These are phyloP conservation scores for Pythium grandisporangium DNA, from an alignment of 352 stramenopile species.

Conservation along the genomic window DNA sequence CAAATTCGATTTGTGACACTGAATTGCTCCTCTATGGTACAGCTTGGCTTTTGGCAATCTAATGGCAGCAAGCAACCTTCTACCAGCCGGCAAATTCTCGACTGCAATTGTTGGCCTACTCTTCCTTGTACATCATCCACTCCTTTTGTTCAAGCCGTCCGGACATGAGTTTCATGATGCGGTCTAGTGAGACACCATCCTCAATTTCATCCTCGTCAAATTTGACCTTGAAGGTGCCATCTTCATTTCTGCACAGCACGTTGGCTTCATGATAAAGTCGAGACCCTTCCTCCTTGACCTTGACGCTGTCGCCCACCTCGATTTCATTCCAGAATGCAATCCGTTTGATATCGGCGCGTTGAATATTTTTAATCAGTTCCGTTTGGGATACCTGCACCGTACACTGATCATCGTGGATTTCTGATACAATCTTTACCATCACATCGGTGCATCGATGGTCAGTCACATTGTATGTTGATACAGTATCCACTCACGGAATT, in stretches of 20 bases:
- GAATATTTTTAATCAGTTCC: slow-evolving; percentile 31
- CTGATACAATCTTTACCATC: slow-evolving; percentile 37
- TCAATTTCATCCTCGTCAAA: slow-evolving; percentile 53
- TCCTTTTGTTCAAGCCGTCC: slow-evolving; percentile 53
- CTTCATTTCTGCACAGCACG: slow-evolving; percentile 28
- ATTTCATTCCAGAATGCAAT: slow-evolving; percentile 62
- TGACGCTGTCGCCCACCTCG: slow-evolving; percentile 48
- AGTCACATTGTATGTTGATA: too few relatives aligned
- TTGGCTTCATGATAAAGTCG: slow-evolving; percentile 56
- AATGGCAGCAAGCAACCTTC: too few relatives aligned
- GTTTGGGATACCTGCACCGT: slow-evolving; percentile 43
- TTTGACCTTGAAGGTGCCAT: slow-evolving; percentile 57
- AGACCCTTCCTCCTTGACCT: slow-evolving; percentile 51
- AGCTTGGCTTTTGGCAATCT: too few relatives aligned
- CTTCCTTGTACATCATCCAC: slow-evolving; percentile 67
- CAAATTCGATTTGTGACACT: too few relatives aligned
- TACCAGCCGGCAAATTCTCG: too few relatives aligned
- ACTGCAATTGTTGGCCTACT: too few relatives aligned
- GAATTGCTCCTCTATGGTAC: too few relatives aligned
- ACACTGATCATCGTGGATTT: slow-evolving; percentile 30
- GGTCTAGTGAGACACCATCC: slow-evolving; percentile 26
- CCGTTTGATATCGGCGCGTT: slow-evolving; percentile 29
- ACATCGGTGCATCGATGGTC: too few relatives aligned
- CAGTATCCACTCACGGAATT: too few relatives aligned
- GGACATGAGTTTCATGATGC: slow-evolving; percentile 59